Conservation (phyloP, 2,329 filamentous ascomycete species). For the Ophiostoma angusticollis region DNA sequence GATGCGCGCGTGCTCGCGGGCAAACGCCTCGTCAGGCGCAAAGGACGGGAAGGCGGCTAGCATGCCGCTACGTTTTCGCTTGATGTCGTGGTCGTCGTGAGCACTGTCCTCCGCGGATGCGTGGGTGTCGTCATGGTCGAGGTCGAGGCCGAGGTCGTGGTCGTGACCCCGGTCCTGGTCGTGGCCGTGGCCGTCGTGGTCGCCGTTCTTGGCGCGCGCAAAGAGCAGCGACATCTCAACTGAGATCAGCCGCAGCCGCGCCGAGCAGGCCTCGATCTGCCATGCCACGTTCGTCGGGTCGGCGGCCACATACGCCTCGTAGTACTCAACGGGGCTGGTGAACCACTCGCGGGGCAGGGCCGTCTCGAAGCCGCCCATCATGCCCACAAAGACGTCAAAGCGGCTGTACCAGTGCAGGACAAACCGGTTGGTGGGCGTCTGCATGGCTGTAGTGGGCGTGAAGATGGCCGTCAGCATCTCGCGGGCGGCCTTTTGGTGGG, state of each 20-base stretch:
- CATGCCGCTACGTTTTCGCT: not conserved
- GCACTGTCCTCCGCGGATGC: conserved; percentile 44
- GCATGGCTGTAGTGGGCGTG: conserved; percentile 60
- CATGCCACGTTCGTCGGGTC: conserved; percentile 51
- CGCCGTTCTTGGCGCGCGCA: conserved; percentile 43
- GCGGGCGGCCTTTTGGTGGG: conserved; percentile 81
- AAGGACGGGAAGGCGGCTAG: conserved; percentile 22
- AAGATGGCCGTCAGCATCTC: conserved; percentile 68
- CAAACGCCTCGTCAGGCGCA: conserved; percentile 46
- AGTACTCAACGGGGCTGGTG: conserved; percentile 48
- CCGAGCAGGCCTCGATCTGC: conserved; percentile 54
- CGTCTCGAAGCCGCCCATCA: conserved; percentile 68
- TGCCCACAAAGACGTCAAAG: conserved; percentile 73
- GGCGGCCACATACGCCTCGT: conserved; percentile 41
- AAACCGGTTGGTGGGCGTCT: conserved; percentile 56
- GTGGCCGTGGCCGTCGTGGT: conserved; percentile 30
- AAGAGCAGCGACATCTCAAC: conserved; percentile 72
- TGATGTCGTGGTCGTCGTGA: conserved; percentile 51
- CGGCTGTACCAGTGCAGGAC: conserved; percentile 82
- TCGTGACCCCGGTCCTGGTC: conserved; percentile 52
- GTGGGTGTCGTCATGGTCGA: conserved; percentile 26
- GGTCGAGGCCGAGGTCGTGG: conserved; percentile 42
- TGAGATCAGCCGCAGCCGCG: conserved; percentile 57
- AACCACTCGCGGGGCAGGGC: conserved; percentile 72
- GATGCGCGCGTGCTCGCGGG: conserved; percentile 44